Conservation (phyloP, 2,329 filamentous ascomycete species). For the Verticillium tricorpus region DNA sequence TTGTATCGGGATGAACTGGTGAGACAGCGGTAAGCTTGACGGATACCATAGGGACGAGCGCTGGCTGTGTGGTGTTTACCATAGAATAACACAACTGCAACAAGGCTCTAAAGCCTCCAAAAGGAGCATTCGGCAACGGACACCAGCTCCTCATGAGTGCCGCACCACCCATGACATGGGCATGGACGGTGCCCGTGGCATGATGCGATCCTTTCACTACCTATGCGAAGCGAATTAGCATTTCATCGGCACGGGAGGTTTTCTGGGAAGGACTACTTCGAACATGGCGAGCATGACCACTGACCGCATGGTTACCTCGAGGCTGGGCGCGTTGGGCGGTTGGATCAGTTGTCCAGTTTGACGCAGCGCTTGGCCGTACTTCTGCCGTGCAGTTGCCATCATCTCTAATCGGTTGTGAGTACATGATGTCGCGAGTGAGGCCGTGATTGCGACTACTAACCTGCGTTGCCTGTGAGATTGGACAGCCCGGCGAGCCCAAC, state of each 20-base stretch:
- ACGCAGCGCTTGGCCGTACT: constrained; percentile 50
- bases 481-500: constrained; percentile 55
- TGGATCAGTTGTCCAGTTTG: constrained; percentile 38
- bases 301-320: constrained; percentile 43
- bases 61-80: constrained; percentile 27
- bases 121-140: constrained; percentile 29
- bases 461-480: constrained; percentile 42
- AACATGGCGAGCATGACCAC: constrained; percentile 58
- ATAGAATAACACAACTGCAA: constrained; percentile 53
- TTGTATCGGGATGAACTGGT: constrained; percentile 40
- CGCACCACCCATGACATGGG: constrained; percentile 55
- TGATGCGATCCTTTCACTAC: constrained; percentile 42
- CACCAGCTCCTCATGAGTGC: constrained; percentile 48
- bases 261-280: constrained; percentile 39
- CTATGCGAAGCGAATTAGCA: constrained; percentile 16
- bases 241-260: background rate
- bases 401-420: constrained; percentile 22
- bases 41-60: background rate
- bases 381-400: constrained; percentile 41
- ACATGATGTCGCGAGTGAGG: background rate
- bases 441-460: background rate
- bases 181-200: constrained; percentile 46
- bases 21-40: constrained; percentile 8
- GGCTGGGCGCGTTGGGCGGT: constrained; percentile 23
- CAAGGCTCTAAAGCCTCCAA: constrained; percentile 45